Base-by-base conservation (phyloP, 2,329 filamentous ascomycete genomes). In the Xylariaceae sp. region DNA sequence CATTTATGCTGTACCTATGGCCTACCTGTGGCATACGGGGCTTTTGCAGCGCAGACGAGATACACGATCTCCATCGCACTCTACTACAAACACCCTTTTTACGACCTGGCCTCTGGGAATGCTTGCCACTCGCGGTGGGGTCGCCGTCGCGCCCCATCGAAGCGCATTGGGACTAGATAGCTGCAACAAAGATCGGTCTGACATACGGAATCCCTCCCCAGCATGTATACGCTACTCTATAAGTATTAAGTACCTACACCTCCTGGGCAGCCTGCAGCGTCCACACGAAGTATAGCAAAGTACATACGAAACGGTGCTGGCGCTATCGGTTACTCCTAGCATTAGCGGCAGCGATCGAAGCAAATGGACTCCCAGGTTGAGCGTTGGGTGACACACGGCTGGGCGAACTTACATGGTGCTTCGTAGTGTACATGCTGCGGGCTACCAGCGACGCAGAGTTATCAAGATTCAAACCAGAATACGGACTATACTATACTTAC, bases 11-110 rank as follows among this genome's bases (percentile, higher is more conserved):
- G 41, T 43, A 29, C 21, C 16, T 42, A 53, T 47, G 32, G 29
- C 29, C 29, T n/a, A n/a, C n/a, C n/a, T n/a, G n/a, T n/a, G n/a
- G 32, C 34, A 48, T 47, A 42, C 16, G 37, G 44, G 42, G 22
- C 41, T 43, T 49, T 57, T 46, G 47, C 53, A 43, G 37, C 26
- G 37, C 19, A 45, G 8, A 47, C 18, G 39, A 34, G 37, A 37
- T 34, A 26, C 26, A 34, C 32, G 36, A 39, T 16, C 12, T 39
- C 6, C 36, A 39, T 5, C 26, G 8, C 26, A 8, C 26, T 26
- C 26, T 26, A 26, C 26, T 9, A 34, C 30, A 34, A 34, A 34
- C 30, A 15, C 30, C 13, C 9, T 34, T 15, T 10, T 34, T 34
- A n/a, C n/a, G n/a, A n/a, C n/a, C n/a, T n/a, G 8, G 18, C 37